Evolutionary conservation across 306 rosid genomes (phyloP).

Genomic region (Sindora glabra): DNA sequence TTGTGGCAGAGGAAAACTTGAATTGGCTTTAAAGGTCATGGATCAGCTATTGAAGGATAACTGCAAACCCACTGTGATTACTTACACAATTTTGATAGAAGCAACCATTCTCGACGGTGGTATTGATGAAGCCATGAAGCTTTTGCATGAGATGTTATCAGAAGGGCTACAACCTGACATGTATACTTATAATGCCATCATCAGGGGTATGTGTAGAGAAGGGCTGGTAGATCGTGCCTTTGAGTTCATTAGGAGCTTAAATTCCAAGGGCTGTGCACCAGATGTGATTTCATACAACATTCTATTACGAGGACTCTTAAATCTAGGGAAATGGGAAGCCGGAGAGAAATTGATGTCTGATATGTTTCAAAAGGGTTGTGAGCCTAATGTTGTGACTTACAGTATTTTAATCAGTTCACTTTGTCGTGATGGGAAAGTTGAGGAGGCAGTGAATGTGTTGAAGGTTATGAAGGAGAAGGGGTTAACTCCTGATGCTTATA

Average conservation of each 20-base stretch:
- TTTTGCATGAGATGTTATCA: constrained; percentile 67
- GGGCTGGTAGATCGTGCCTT: constrained; percentile 67
- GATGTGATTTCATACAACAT: constrained; percentile 61
- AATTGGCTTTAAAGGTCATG: constrained; percentile 41
- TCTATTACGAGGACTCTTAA: constrained; percentile 50
- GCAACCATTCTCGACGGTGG: constrained; percentile 63
- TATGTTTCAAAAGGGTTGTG: constrained; percentile 52
- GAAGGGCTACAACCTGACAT: constrained; percentile 65
- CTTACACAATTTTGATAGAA: constrained; percentile 78
- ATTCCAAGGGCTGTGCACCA: constrained; percentile 50
- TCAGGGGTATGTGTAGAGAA: constrained; percentile 68
- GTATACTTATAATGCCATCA: constrained; percentile 57
- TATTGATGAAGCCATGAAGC: constrained; percentile 54
- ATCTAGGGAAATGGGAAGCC: constrained; percentile 52
- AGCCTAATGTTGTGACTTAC: constrained; percentile 61
- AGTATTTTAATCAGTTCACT: constrained; percentile 59
- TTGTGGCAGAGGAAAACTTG: constrained; percentile 58
- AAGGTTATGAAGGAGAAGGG: constrained; percentile 73
- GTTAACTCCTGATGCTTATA: constrained; percentile 61
- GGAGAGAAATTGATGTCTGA: constrained; percentile 53
- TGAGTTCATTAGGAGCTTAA: constrained; percentile 37
- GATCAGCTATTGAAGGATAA: constrained; percentile 58
- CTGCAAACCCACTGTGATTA: constrained; percentile 68
- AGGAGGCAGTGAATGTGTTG: constrained; percentile 58
- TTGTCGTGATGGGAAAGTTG: constrained; percentile 55